Evolutionary conservation across 1,284 basidiomycete species (phyloP).

Genomic region (Moniliella sp.): DNA sequence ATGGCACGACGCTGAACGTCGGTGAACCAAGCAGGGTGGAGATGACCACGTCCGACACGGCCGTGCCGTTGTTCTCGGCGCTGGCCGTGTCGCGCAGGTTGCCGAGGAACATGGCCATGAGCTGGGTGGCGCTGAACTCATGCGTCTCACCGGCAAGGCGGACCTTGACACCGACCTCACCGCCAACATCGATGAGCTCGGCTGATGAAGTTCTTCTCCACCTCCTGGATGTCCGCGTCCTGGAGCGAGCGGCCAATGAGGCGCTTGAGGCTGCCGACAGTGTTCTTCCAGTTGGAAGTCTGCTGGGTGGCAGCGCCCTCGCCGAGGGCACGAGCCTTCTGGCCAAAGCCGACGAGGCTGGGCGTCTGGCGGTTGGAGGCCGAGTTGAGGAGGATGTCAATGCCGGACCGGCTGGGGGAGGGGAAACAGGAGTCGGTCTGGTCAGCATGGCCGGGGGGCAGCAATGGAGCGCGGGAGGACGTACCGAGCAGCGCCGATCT

Average conservation of each 20-base stretch:
- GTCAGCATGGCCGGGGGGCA: constrained; percentile 27
- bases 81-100: constrained; percentile 30
- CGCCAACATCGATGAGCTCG: constrained; percentile 27
- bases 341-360: constrained; percentile 31
- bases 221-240: constrained; percentile 23
- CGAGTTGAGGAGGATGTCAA: constrained; percentile 30
- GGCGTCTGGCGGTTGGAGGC: constrained; percentile 31
- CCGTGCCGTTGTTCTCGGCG: constrained; percentile 22
- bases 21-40: constrained; percentile 32
- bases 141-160: constrained; percentile 26
- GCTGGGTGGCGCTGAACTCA: constrained; percentile 28
- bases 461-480: background rate
- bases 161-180: constrained; percentile 32
- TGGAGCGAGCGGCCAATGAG: constrained; percentile 25
- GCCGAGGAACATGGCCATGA: constrained; percentile 30
- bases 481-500: no score
- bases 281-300: constrained; percentile 34
- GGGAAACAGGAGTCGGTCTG: constrained; percentile 25
- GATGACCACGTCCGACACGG: constrained; percentile 30
- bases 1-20: constrained; percentile 28
- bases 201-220: constrained; percentile 32
- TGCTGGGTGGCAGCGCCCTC: constrained; percentile 30
- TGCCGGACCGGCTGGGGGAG: constrained; percentile 28
- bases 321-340: constrained; percentile 29
- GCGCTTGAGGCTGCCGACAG: constrained; percentile 30